A percentile compares a stretch with the other conserved stretches of the same genome.
Conservation (phyloP, 73 alveolate species). For the Effrenium voratum region DNA sequence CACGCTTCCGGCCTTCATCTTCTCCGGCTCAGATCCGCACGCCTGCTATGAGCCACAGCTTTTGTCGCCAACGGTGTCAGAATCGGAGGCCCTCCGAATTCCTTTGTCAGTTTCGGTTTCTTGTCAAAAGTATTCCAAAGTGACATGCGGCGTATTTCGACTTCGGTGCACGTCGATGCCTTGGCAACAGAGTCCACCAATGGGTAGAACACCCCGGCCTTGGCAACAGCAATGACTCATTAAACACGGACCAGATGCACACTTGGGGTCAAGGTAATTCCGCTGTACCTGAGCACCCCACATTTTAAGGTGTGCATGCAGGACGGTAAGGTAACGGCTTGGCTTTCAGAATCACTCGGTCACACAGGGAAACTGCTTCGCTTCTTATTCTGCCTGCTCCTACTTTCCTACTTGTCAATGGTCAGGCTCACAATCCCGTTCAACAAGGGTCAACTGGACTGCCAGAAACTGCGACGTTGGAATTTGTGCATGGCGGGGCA, state of each 20-base stretch:
- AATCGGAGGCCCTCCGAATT: neutral
- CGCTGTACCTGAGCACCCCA: too few relatives aligned
- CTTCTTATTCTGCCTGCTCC: neutral
- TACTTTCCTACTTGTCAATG: neutral
- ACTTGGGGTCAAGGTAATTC: neutral
- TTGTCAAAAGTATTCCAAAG: too few relatives aligned
- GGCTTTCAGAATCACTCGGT: neutral
- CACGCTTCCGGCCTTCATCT: neutral
- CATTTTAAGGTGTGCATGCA: too few relatives aligned
- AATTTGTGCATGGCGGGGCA: too few relatives aligned
- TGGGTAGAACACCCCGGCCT: conserved; percentile 60
- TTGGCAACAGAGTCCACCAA: conserved; percentile 54
- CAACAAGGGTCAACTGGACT: too few relatives aligned
- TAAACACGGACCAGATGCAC: neutral
- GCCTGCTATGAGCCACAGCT: neutral
- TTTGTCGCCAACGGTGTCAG: neutral
- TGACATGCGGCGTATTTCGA: neutral
- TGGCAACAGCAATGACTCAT: neutral
- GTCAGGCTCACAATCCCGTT: too few relatives aligned
- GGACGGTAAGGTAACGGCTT: neutral
- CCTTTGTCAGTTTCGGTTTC: neutral
- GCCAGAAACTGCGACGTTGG: too few relatives aligned
- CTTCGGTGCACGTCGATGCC: neutral
- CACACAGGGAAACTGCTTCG: neutral
- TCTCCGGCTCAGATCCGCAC: conserved; percentile 23